Evolutionary conservation across 352 stramenopile genomes (phyloP), one percentile per base, ranked within the genome.

Genomic region (Phytophthora macrochlamydospora): DNA sequence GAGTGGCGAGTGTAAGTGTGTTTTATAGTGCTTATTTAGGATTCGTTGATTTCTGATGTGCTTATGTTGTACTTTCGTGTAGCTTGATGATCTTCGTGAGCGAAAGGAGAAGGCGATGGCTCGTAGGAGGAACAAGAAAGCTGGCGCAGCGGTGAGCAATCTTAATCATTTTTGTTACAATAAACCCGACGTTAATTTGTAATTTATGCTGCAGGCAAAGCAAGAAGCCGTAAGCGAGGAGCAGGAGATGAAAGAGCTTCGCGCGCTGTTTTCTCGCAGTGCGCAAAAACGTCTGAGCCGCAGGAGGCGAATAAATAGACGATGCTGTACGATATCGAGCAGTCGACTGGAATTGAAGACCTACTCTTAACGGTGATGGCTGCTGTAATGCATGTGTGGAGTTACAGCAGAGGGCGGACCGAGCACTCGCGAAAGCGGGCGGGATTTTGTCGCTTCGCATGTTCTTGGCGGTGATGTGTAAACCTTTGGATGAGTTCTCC

Each of bases 381-480:
- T 24, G 18, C 18, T 24, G 18, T 24, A 24, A 24, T 24, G 18
- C 18, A 24, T 24, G 18, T 24, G 18, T 24, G 18, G 18, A 24
- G 18, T 79, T 46, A 84, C 9, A 65, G 45, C 24, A 56, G 44
- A 50, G 68, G 71, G 29, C 72, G 70, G 30, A 79, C 60, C 2
- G 75, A 80, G 33, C 76, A 87, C n/a, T 89, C 80, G 3, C 80
- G 76, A 31, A 85, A 83, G 31, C 74, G 67, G 32, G 76, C 72
- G n/a, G 77, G 54, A 7, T 64, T 59, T 49, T 71, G 53, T 35
- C 70, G 74, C 51, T 85, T 85, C 13, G 56, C 30, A 18, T 76
- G 78, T 31, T 89, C 80, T 56, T 79, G 67, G 1, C 80, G 77
- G 54, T 89, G 80, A n/a, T 89, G 80, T 1, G 69, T 89, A 55